phyloP scores from a whole-genome alignment of 306 rosid species.

The Cajanus cajan region DNA sequence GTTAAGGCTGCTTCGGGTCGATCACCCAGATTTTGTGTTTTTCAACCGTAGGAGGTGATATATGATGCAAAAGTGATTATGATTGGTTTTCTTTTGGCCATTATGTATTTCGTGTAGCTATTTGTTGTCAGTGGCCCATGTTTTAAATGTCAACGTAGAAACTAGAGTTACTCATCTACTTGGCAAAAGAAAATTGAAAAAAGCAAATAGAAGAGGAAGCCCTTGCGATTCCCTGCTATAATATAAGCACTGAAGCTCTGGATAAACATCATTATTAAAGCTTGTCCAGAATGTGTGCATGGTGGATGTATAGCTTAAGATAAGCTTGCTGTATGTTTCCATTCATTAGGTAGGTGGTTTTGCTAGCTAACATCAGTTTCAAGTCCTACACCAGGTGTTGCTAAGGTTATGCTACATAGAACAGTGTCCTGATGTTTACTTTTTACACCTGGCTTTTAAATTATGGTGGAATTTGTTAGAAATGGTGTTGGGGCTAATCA shows the following conservation, averaged over 20 bases:
- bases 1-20: slow-evolving; percentile 65
- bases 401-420: slow-evolving; percentile 23
- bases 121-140: neutral
- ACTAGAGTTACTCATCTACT: slow-evolving; percentile 3
- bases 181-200: neutral
- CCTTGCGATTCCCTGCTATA: slow-evolving; percentile 27
- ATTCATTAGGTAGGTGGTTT: slow-evolving; percentile 27
- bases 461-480: neutral
- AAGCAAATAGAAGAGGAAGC: neutral
- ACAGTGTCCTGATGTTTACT: slow-evolving; percentile 44
- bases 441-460: neutral
- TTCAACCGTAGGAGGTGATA: slow-evolving; percentile 55
- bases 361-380: slow-evolving; percentile 11
- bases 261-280: slow-evolving; percentile 17
- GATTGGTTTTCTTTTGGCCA: slow-evolving; percentile 11
- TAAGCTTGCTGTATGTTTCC: slow-evolving; percentile 27
- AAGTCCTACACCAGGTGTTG: slow-evolving; percentile 15
- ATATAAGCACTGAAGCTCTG: slow-evolving; percentile 15
- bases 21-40: slow-evolving; percentile 88
- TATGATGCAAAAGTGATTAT: neutral
- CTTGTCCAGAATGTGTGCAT: slow-evolving; percentile 16
- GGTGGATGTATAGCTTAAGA: slow-evolving; percentile 30
- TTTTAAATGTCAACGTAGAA: slow-evolving; percentile 7
- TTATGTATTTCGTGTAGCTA: slow-evolving; percentile 23
- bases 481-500: neutral